Evolutionary conservation across 108 stramenopile genomes (phyloP).

Genomic region (Conticribra guillardii): DNA sequence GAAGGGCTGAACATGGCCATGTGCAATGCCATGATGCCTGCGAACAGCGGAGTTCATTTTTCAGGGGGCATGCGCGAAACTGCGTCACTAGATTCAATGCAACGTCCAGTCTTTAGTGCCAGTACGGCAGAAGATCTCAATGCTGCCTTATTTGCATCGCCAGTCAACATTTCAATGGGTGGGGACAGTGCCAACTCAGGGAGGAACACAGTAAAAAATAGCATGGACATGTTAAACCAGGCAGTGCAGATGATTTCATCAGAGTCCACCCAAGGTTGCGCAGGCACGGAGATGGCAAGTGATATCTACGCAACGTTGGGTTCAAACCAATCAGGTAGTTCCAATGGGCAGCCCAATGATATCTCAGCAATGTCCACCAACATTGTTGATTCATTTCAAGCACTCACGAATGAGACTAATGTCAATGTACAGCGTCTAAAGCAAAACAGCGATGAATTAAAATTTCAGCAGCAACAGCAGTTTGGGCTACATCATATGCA

Average conservation of each 20-base stretch:
- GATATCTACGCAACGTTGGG: background rate
- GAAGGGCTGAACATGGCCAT: too few species aligned
- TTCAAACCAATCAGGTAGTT: background rate
- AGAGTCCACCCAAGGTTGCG: background rate
- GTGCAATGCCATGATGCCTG: too few species aligned
- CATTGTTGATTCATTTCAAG: slow-evolving; percentile 17
- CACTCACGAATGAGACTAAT: slow-evolving; percentile 19
- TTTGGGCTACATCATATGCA: slow-evolving; percentile 12
- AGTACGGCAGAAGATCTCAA: background rate
- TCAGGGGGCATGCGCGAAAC: background rate
- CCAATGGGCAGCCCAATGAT: slow-evolving; percentile 3
- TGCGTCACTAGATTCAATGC: slow-evolving; percentile 12
- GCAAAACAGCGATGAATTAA: slow-evolving; percentile 14
- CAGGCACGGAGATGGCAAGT: background rate
- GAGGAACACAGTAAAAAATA: background rate
- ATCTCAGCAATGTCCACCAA: slow-evolving; percentile 1
- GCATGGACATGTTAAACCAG: background rate
- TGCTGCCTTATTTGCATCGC: background rate
- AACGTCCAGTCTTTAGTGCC: background rate
- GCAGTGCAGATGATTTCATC: background rate
- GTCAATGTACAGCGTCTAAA: slow-evolving; percentile 5
- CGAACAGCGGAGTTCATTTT: background rate
- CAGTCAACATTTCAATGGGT: background rate
- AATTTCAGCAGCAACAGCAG: slow-evolving; percentile 14
- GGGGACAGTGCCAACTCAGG: too few species aligned